Evolutionary conservation across 305 asterid species (phyloP), one percentile per base, ranked within the genome.

Genomic region (Solanum hybrid): DNA sequence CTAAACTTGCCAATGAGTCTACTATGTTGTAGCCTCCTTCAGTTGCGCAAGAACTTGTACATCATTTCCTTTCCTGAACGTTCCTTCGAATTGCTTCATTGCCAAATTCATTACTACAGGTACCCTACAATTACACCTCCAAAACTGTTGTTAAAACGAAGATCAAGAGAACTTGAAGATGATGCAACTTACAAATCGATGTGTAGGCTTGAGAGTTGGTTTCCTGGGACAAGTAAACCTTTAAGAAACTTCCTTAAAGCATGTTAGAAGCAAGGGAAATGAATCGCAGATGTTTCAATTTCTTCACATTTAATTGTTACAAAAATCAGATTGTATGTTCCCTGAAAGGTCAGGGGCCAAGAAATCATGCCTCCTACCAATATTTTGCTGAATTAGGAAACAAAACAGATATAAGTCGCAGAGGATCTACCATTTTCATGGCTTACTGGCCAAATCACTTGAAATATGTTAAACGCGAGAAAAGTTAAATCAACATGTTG

Each of bases 21-120:
- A 7, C 90, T 10, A 93, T 88, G 77, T 26, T 90, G 90, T 19
- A 91, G 80, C 29, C 71, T 12, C 86, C 64, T 85, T 35, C 94
- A 93, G 56, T 93, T 90, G 56, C 78, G 89, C 64, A 93, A 93
- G 89, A 78, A 90, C 82, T 82, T 89, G 90, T 84, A 92, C 85
- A 7, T 22, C 82, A 90, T 87, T 91, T 34, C 88, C 90, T 15
- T 24, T 71, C 85, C 89, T 66, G 89, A 91, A 94, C 9, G n/a
- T 19, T 79, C 66, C 32, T 14, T 80, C 19, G 31, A 80, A 37
- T 36, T n/a, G 31, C 51, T 37, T 37, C 42, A 37, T 37, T 37
- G 42, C 42, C 42, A 88, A 81, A 36, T 80, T 81, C 42, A 88
- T 27, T 11, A 81, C 88, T 12, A 9, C 2, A 1, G 82, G 51